Evolutionary conservation across 1,139 yeast species (phyloP).

Genomic region (Candida pseudoviswanathii): DNA sequence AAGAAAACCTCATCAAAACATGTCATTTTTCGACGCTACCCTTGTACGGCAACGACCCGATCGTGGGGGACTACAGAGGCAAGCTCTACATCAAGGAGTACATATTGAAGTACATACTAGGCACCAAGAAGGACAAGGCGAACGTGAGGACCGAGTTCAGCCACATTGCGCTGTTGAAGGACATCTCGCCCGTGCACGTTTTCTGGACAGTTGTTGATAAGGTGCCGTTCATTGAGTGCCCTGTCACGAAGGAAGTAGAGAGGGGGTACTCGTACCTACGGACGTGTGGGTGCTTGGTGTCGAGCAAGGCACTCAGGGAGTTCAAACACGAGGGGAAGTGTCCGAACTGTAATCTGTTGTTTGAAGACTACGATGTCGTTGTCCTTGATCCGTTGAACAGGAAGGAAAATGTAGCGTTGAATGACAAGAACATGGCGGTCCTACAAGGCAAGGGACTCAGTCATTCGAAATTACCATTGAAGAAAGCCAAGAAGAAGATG

Average conservation of each 20-base stretch:
- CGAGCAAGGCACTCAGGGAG: constrained; percentile 25
- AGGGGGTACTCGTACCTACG: constrained; percentile 34
- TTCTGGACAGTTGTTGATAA: constrained; percentile 24
- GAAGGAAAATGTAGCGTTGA: constrained; percentile 30
- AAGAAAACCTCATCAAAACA: constrained; percentile 13
- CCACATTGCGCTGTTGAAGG: constrained; percentile 45
- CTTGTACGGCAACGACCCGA: constrained; percentile 29
- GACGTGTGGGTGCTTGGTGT: constrained; percentile 45
- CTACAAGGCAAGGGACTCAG: constrained; percentile 33
- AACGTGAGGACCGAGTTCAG: constrained; percentile 16
- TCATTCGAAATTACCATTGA: constrained; percentile 49
- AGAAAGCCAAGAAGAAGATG: constrained; percentile 27
- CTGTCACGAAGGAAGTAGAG: constrained; percentile 38
- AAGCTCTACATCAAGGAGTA: constrained; percentile 69
- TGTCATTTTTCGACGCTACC: constrained; percentile 36
- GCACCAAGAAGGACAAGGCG: constrained; percentile 20
- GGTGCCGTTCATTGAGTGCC: constrained; percentile 49
- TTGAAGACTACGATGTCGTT: constrained; percentile 34
- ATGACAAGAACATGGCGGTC: constrained; percentile 34
- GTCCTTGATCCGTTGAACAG: constrained; percentile 27
- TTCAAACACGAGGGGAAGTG: constrained; percentile 22
- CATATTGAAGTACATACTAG: constrained; percentile 58
- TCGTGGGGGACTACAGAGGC: constrained; percentile 77
- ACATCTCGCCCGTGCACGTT: constrained; percentile 30
- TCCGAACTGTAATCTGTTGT: constrained; percentile 35